phyloP scores from a whole-genome alignment of 192 early-diverging fungal genomes.

The Piromyces finnis region DNA sequence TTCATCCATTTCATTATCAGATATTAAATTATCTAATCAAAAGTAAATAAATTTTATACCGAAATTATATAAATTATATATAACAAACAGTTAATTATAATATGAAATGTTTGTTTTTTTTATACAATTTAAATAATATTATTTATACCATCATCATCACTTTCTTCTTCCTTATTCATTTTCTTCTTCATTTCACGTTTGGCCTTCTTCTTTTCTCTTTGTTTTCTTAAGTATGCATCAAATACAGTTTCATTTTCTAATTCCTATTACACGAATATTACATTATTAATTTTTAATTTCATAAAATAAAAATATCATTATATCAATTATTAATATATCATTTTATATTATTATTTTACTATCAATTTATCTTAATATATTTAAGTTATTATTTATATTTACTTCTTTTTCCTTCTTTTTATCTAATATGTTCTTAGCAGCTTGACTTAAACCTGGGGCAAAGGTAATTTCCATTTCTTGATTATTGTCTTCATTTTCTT shows the following conservation, averaged over 20 bases:
- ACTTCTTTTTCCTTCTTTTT: conserved; percentile 21
- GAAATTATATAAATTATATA: no score
- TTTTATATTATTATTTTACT: no score
- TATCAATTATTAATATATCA: no score
- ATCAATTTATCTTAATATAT: not conserved
- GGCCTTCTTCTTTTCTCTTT: conserved; percentile 56
- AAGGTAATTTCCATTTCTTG: conserved; percentile 90
- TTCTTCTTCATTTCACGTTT: conserved; percentile 28
- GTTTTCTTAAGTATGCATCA: conserved; percentile 60
- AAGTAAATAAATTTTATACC: no score
- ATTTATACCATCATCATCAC: conserved; percentile 8
- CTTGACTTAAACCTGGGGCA: conserved; percentile 71
- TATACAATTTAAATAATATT: no score
- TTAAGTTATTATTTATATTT: no score
- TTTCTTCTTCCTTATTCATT: conserved; percentile 5
- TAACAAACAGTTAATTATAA: no score
- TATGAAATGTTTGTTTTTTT: no score
- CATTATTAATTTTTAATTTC: no score
- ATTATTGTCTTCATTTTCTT: conserved; percentile 3
- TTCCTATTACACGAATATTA: no score
- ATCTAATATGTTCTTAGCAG: conserved; percentile 25
- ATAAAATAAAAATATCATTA: no score
- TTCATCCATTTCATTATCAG: conserved; percentile 32
- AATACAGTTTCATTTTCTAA: conserved; percentile 67
- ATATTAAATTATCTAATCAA: conserved; percentile 27